Conservation (phyloP, 129 eudicot species). For the Flaveria trinervia region DNA sequence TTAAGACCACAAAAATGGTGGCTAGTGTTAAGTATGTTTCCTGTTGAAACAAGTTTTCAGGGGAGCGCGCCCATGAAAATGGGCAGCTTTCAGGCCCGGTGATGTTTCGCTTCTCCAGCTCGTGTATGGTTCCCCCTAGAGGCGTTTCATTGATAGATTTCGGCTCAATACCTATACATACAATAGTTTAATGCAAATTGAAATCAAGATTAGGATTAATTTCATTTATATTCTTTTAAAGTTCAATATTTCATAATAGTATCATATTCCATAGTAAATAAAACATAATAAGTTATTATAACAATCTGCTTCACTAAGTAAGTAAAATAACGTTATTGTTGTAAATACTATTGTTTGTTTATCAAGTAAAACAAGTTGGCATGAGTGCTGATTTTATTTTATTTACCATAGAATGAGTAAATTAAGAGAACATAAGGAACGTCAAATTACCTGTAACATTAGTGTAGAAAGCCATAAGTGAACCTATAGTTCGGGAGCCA, state of each 20-base stretch:
- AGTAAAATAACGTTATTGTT: no score
- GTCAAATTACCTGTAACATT: constrained; percentile 58
- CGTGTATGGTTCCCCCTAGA: constrained; percentile 40
- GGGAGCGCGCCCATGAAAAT: constrained; percentile 85
- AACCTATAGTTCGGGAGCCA: constrained; percentile 70
- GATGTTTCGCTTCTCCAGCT: constrained; percentile 34
- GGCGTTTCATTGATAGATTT: constrained; percentile 36
- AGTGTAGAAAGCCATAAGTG: constrained; percentile 65
- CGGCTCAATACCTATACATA: constrained; percentile 46
- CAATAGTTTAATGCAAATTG: neutral
- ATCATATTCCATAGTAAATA: no score
- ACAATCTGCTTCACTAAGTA: no score
- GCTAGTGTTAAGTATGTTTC: constrained; percentile 84
- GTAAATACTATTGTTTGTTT: no score
- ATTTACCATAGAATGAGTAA: no score
- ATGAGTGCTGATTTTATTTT: no score
- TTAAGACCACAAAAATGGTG: constrained; percentile 70
- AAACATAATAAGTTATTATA: no score
- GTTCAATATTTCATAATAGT: no score
- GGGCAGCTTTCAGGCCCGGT: constrained; percentile 64
- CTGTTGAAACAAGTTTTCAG: constrained; percentile 73
- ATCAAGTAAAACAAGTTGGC: no score
- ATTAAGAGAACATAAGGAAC: neutral
- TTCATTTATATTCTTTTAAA: no score
- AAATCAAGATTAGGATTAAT: neutral